These are phyloP conservation scores for Ustilago loliicola DNA, from an alignment of 1,284 basidiomycete genomes.

Conservation along the genomic window DNA sequence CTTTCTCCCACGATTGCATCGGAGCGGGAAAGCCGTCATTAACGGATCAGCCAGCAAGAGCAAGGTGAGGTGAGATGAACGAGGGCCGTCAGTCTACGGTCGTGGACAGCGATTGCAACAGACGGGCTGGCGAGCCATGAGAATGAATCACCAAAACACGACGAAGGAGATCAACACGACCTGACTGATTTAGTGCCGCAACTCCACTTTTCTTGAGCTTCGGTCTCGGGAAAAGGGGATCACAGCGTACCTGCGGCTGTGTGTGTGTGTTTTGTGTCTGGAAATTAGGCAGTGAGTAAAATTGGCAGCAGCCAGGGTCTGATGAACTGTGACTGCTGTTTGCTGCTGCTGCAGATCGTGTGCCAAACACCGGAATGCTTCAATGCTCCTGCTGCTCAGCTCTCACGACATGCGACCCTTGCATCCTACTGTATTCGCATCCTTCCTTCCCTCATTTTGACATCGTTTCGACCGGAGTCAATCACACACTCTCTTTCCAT, in stretches of 20 bases:
- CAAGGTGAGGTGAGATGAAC: background rate
- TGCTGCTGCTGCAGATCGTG: slow-evolving; percentile 14
- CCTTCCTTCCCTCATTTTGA: background rate
- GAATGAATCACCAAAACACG: background rate
- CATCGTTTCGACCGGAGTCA: background rate
- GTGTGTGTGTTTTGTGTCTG: background rate
- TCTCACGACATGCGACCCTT: background rate
- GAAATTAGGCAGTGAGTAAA: background rate
- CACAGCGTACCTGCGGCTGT: background rate
- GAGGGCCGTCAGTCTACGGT: no score
- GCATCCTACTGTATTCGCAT: background rate
- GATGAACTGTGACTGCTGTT: slow-evolving; percentile 1
- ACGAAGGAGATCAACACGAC: background rate
- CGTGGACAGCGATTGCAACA: background rate
- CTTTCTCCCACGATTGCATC: no score
- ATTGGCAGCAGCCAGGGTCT: slow-evolving; percentile 5
- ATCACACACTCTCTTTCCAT: background rate
- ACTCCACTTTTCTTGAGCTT: slow-evolving; percentile 1
- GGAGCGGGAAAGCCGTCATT: no score
- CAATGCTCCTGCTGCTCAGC: background rate
- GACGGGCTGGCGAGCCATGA: background rate
- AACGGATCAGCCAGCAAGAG: no score
- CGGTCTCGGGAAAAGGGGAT: slow-evolving; percentile 1
- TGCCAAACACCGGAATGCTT: slow-evolving; percentile 31
- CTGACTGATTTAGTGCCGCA: slow-evolving; percentile 3